A percentile compares a stretch with the other conserved stretches of the same genome.
Evolutionary conservation across 108 stramenopile genomes (phyloP).

Genomic region (Licmophora abbreviata): DNA sequence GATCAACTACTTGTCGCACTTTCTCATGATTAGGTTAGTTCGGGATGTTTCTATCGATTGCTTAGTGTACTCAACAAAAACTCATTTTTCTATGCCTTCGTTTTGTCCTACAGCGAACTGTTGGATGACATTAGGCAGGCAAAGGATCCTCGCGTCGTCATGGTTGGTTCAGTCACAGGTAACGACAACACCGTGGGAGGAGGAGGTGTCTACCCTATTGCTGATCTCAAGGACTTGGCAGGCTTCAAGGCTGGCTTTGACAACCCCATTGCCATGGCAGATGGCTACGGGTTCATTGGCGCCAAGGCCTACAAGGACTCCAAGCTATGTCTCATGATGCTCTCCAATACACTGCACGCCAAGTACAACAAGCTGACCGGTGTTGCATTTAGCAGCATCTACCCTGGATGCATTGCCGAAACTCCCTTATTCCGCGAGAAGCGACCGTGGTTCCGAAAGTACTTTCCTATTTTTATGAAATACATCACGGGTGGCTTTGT

Average conservation of each 20-base stretch:
- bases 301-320: conserved; percentile 92
- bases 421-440: conserved; percentile 69
- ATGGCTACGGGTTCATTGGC: conserved; percentile 85
- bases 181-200: conserved; percentile 91
- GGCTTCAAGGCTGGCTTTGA: conserved; percentile 80
- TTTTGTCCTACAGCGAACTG: conserved; percentile 5
- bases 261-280: conserved; percentile 83
- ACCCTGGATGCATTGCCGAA: conserved; percentile 78
- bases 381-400: conserved; percentile 55
- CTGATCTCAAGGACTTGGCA: conserved; percentile 79
- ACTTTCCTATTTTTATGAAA: conserved; percentile 76
- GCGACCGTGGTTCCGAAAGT: conserved; percentile 67
- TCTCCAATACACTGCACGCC: conserved; percentile 52
- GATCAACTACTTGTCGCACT: conserved; percentile 84
- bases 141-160: conserved; percentile 62
- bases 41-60: too few species aligned
- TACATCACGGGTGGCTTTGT: conserved; percentile 70
- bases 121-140: conserved; percentile 61
- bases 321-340: conserved; percentile 74
- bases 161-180: conserved; percentile 87
- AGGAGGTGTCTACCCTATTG: conserved; percentile 87
- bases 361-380: conserved; percentile 66
- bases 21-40: conserved; percentile 71
- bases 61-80: not conserved
- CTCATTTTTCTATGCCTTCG: not conserved